Conservation (phyloP, 495 filamentous ascomycete species). For the Thozetella sp. region DNA sequence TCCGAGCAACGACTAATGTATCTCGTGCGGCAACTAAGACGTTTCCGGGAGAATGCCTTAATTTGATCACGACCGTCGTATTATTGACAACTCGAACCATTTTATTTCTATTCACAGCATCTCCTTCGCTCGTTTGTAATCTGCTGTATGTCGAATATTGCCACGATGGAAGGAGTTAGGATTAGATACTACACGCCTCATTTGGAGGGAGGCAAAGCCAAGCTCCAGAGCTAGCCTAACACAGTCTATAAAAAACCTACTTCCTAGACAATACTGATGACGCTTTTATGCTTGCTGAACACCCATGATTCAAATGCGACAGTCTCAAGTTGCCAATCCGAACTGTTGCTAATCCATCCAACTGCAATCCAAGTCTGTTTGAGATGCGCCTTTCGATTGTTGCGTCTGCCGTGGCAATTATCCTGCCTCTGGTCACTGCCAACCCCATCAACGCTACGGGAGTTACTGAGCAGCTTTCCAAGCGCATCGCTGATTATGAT, state of each 20-base stretch:
- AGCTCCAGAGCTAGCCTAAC: neutral
- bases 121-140: neutral
- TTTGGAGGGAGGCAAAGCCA: neutral
- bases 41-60: neutral
- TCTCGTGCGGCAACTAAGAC: neutral
- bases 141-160: neutral
- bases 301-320: no score
- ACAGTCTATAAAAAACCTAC: neutral
- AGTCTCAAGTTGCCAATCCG: neutral
- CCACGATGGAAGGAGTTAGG: neutral
- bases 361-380: neutral
- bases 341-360: neutral
- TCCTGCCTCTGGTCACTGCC: constrained; percentile 1
- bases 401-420: neutral
- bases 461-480: neutral
- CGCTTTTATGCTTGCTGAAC: no score
- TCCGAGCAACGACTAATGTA: no score
- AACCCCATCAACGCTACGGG: neutral
- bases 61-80: neutral
- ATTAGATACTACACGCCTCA: neutral
- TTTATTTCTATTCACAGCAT: neutral
- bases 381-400: neutral
- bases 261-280: no score
- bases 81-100: neutral
- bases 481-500: neutral